Evolutionary conservation across 768 basidiomycete genomes (phyloP).

Genomic region (Chalciporus piperatus): DNA sequence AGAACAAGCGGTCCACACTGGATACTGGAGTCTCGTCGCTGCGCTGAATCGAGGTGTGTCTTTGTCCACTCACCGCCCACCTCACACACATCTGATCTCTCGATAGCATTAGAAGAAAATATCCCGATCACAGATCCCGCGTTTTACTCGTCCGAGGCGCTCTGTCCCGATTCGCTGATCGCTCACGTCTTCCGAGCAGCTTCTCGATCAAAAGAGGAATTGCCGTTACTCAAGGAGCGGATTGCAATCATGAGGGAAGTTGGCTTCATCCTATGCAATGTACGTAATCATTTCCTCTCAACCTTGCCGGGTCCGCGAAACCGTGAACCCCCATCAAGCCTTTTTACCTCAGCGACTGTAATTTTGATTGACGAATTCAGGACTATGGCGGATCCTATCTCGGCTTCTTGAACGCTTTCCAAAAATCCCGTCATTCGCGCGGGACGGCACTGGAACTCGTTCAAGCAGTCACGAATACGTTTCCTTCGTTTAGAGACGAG

Average conservation of each 20-base stretch:
- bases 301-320: slow-evolving; percentile 3
- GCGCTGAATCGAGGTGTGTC: slow-evolving; percentile 73
- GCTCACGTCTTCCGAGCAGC: slow-evolving; percentile 66
- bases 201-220: slow-evolving; percentile 51
- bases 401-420: slow-evolving; percentile 63
- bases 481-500: slow-evolving; percentile 79
- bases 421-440: slow-evolving; percentile 44
- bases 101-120: slow-evolving; percentile 66
- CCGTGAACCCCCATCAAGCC: not conserved
- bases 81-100: no score
- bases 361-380: slow-evolving; percentile 33
- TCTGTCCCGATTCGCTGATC: slow-evolving; percentile 71
- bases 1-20: slow-evolving; percentile 59
- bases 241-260: slow-evolving; percentile 77
- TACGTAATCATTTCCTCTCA: slow-evolving; percentile 34
- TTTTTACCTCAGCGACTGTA: no score
- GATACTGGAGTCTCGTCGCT: slow-evolving; percentile 87
- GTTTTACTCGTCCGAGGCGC: slow-evolving; percentile 70
- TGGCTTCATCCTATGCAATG: slow-evolving; percentile 66
- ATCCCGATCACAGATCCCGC: slow-evolving; percentile 77
- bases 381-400: slow-evolving; percentile 69
- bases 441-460: slow-evolving; percentile 76
- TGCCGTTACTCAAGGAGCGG: slow-evolving; percentile 71
- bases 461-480: slow-evolving; percentile 62
- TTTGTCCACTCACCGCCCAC: not conserved